Evolutionary conservation across 768 basidiomycete genomes (phyloP).

Genomic region (Auricularia heimuer): DNA sequence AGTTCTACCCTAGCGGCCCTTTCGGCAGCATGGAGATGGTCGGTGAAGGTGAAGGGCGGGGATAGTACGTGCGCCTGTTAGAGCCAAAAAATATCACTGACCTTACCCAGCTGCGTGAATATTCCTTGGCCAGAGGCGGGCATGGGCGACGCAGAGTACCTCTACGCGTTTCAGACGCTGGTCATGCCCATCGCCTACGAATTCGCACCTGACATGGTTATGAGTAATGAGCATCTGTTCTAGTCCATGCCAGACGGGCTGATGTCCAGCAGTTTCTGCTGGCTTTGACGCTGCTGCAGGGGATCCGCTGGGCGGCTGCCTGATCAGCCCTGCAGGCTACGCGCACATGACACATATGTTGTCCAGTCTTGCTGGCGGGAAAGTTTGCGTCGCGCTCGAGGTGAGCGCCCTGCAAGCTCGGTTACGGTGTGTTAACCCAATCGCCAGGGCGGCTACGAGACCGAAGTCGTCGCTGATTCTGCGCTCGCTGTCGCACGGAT

Average conservation of each 20-base stretch:
- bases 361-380: slow-evolving; percentile 75
- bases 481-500: slow-evolving; percentile 78
- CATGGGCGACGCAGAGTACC: slow-evolving; percentile 92
- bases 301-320: slow-evolving; percentile 84
- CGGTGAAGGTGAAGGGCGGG: slow-evolving; percentile 74
- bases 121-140: slow-evolving; percentile 85
- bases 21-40: slow-evolving; percentile 82
- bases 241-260: not conserved
- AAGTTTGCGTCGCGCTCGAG: slow-evolving; percentile 88
- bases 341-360: slow-evolving; percentile 99
- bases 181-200: slow-evolving; percentile 97
- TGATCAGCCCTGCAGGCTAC: slow-evolving; percentile 85
- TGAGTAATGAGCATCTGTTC: slow-evolving; percentile 44
- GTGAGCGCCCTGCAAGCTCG: slow-evolving; percentile 30
- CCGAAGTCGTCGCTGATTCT: slow-evolving; percentile 79
- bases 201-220: slow-evolving; percentile 91
- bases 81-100: not conserved
- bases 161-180: slow-evolving; percentile 91
- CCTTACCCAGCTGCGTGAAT: slow-evolving; percentile 69
- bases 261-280: slow-evolving; percentile 66
- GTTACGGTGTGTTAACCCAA: not conserved
- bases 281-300: slow-evolving; percentile 96
- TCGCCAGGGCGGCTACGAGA: slow-evolving; percentile 85
- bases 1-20: slow-evolving; percentile 87
- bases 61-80: slow-evolving; percentile 52